These are phyloP conservation scores for Pyricularia sp. DNA, from an alignment of 2,329 filamentous ascomycete species.

Conservation along the genomic window DNA sequence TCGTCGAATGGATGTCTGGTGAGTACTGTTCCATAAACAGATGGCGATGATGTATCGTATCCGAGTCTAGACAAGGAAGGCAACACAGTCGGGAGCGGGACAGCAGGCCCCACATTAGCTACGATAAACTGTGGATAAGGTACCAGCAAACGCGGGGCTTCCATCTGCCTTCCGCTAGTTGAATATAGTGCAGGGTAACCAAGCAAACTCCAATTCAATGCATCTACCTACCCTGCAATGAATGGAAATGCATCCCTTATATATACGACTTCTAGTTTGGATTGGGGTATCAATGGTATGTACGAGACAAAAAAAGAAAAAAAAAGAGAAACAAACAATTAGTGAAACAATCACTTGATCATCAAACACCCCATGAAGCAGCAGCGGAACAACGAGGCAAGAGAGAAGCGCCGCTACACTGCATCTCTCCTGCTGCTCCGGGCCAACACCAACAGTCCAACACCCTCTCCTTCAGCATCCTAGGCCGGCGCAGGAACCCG, in stretches of 20 bases:
- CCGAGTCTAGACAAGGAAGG: background rate
- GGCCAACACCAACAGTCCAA: background rate
- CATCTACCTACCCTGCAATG: background rate
- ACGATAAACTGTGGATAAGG: background rate
- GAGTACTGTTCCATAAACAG: background rate
- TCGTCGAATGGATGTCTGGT: background rate
- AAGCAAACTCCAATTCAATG: background rate
- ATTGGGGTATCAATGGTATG: background rate
- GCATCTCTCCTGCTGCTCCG: background rate
- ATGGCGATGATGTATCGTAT: background rate
- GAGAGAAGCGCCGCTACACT: background rate
- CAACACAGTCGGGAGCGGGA: background rate
- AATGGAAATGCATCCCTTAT: background rate
- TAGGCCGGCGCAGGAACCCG: conserved; percentile 16
- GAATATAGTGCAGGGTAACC: background rate
- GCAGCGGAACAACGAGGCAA: background rate
- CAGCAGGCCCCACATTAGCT: background rate
- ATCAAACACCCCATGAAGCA: background rate
- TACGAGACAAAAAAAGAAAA: background rate
- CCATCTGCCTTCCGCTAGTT: background rate
- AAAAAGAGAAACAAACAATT: background rate
- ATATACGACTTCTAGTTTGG: background rate
- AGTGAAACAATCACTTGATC: background rate
- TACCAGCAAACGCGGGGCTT: background rate
- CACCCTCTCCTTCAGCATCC: background rate